Evolutionary conservation across 345 rosid species (phyloP), one percentile per base, ranked within the genome.

Genomic region (Erucastrum elatum): DNA sequence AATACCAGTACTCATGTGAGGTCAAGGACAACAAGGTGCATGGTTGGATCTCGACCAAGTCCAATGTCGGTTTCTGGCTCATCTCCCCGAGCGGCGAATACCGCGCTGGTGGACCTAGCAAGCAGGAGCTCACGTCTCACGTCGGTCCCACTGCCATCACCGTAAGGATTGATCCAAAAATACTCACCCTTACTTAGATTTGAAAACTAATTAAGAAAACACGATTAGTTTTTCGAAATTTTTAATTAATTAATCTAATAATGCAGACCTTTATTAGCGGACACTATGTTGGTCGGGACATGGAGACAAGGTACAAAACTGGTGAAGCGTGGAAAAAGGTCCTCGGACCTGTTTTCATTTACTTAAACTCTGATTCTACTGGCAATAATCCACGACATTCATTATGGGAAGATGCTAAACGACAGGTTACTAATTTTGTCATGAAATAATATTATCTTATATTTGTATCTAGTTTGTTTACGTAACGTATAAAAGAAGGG

Each of bases 51-150:
- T 83, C 86, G 4, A 34, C 69, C 1, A 82, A 88, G 3, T 83
- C 87, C 8, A 68, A 83, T 1, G 88, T 88, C 0, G 99, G 98
- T 17, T 90, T 95, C 70, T 93, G 99, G 98, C 70, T 95, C 80
- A 93, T 95, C 80, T 86, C 89, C 21, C 93, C 99, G 0, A 87
- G 90, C 44, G 68, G 86, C 25, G 98, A 95, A 80, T 89, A 85
- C 72, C 87, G 88, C 0, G 77, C 82, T 0, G 91, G 90, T 62
- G 99, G 99, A 10, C 96, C 99, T 1, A 26, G 75, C 63, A 91
- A 95, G 53, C 98, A 95, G 56, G 99, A 93, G 16, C 94, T 95
- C 37, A 90, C 98, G 12, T 86, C 94, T 60, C 99, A 91, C 71
- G 92, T 80, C 0, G 99, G 98, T 29, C 97, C 99, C 1, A 81